Base-by-base conservation (phyloP, 2,329 filamentous ascomycete genomes). In the Thelonectria olida region DNA sequence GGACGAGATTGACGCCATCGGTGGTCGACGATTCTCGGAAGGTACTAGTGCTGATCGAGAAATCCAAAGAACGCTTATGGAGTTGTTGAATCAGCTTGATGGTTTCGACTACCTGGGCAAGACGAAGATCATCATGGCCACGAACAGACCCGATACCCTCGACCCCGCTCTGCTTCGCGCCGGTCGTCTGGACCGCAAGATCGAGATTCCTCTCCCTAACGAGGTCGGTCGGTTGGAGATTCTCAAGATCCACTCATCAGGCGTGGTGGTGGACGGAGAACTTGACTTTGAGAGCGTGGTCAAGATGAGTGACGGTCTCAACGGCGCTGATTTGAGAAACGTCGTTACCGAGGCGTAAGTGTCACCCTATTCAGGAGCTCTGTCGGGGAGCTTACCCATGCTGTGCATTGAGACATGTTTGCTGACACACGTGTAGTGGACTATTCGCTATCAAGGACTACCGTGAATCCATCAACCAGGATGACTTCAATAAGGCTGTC, bases 81-180 rank as follows among this genome's bases (percentile, higher is more conserved):
- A 99, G 79, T 86, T 99, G 56, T 90, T 99, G 65, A 99, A 99
- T 81, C 96, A 99, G 80, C 88, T 99, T 54, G 96, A 99, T 77
- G 96, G 96, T 69, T 99, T 99, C 83, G 96, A 99, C 81, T 99
- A 99, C 81, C 86, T 99, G 36, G 96, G 96, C 71, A 97, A 99
- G 85, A 99, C 96, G 56, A 99, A 99, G 85, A 99, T 99, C 77
- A 99, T 99, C 82, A 99, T 99, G 96, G 96, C 94, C 36, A 98
- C 96, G 61, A 99, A 99, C 84, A 87, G 96, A 80, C 96, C 95
- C 13, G 95, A 98, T 78, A 98, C 95, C 1, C 88, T 99, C 49
- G 95, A 99, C 75, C 95, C 95, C 31, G 95, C 95, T 2, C 84
- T 99, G 72, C 85, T 99, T 57, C 90, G 95, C 81, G 95, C 95